Conservation (phyloP, 1,139 yeast genomes). For the Magnusiomyces magnusii region DNA sequence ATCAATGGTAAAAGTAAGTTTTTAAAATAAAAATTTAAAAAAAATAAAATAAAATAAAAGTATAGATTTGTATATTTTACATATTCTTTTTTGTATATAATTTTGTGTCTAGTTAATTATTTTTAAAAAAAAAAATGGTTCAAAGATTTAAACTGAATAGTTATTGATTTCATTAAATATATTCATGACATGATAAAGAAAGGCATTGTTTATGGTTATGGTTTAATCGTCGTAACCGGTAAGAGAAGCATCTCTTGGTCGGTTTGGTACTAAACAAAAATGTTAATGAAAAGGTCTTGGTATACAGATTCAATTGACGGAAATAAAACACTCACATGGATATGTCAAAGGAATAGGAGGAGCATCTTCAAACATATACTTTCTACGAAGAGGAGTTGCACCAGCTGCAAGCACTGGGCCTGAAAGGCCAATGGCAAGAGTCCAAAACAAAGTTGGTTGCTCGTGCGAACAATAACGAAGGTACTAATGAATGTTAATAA, state of each 20-base stretch:
- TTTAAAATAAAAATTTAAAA: background rate
- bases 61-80: background rate
- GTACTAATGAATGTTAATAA: conserved; percentile 42
- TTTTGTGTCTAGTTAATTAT: background rate
- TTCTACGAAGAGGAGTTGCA: conserved; percentile 62
- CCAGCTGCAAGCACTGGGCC: conserved; percentile 58
- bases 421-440: conserved; percentile 58
- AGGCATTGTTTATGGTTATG: background rate
- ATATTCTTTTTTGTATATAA: background rate
- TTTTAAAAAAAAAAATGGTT: background rate
- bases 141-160: conserved; percentile 4
- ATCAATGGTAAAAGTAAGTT: conserved; percentile 29
- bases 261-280: conserved; percentile 24
- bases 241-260: conserved; percentile 29
- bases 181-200: background rate
- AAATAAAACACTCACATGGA: conserved; percentile 45
- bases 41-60: conserved; percentile 4
- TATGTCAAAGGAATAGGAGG: conserved; percentile 61
- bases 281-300: no score
- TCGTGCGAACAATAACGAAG: conserved; percentile 72
- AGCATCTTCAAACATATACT: conserved; percentile 58
- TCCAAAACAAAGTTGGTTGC: conserved; percentile 68
- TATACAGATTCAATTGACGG: conserved; percentile 10
- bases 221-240: conserved; percentile 33
- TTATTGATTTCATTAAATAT: background rate